These are phyloP conservation scores for Thalassiosira livingstoniorum DNA, from an alignment of 352 stramenopile genomes.

Conservation along the genomic window DNA sequence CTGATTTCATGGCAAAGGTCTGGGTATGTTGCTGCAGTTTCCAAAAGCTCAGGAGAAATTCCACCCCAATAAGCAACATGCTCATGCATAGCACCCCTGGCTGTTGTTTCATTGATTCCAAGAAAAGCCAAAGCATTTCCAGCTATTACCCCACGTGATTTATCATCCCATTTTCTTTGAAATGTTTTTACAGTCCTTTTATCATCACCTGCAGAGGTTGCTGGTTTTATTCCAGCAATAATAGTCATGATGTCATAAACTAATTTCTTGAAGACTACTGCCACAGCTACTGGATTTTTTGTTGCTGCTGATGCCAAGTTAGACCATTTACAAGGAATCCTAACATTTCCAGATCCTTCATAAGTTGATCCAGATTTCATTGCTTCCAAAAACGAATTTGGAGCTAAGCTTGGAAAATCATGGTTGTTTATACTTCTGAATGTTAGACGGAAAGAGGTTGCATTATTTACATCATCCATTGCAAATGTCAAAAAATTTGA, in stretches of 20 bases:
- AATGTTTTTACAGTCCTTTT: slow-evolving; percentile 16
- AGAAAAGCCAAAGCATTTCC: slow-evolving; percentile 14
- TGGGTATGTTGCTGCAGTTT: slow-evolving; percentile 11
- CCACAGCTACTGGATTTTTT: slow-evolving; percentile 35
- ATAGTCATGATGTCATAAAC: slow-evolving; percentile 42
- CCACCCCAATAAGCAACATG: slow-evolving; percentile 19
- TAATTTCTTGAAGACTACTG: slow-evolving; percentile 41
- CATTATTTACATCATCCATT: slow-evolving; percentile 41
- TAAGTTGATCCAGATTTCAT: slow-evolving; percentile 27
- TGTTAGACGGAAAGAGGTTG: slow-evolving; percentile 37
- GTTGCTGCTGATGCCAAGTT: slow-evolving; percentile 15
- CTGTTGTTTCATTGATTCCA: slow-evolving; percentile 23
- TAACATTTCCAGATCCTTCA: slow-evolving; percentile 14
- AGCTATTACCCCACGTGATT: slow-evolving; percentile 20
- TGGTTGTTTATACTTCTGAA: slow-evolving; percentile 29
- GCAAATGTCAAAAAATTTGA: slow-evolving; percentile 26
- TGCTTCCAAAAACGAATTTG: slow-evolving; percentile 2
- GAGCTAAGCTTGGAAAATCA: slow-evolving; percentile 36
- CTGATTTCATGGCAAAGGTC: slow-evolving; percentile 35
- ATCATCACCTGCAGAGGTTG: slow-evolving; percentile 8
- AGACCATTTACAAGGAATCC: slow-evolving; percentile 42
- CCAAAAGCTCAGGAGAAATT: slow-evolving; percentile 24
- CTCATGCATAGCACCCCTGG: slow-evolving; percentile 9
- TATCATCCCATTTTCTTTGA: slow-evolving; percentile 17
- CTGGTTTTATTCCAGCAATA: slow-evolving; percentile 38